Evolutionary conservation across 1,139 yeast genomes (phyloP).

Genomic region (Candida mesenterica): DNA sequence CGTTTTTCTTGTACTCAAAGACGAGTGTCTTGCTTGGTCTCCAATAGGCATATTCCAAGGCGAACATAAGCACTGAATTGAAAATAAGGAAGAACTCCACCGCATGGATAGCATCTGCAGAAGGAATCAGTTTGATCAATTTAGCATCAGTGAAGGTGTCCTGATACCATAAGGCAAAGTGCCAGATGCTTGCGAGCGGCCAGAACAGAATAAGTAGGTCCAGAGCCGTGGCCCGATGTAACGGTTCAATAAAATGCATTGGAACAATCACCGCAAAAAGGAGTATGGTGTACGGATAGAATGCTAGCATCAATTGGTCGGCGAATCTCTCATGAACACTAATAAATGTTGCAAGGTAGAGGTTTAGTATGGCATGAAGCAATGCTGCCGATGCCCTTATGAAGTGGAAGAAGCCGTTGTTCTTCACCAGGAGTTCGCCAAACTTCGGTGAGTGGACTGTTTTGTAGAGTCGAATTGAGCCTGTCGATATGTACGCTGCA

Average conservation of each 20-base stretch:
- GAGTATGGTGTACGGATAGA: conserved; percentile 16
- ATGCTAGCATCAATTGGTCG: conserved; percentile 24
- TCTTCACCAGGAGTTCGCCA: conserved; percentile 25
- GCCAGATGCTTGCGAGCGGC: conserved; percentile 32
- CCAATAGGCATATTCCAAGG: conserved; percentile 31
- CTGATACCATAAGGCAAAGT: conserved; percentile 26
- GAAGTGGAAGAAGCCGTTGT: conserved; percentile 30
- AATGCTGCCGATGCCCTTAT: conserved; percentile 28
- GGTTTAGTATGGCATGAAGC: conserved; percentile 24
- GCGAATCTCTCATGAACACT: conserved; percentile 24
- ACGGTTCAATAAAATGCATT: conserved; percentile 40
- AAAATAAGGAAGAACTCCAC: conserved; percentile 20
- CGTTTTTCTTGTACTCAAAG: conserved; percentile 15
- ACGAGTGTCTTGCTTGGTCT: conserved; percentile 27
- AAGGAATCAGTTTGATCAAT: conserved; percentile 18
- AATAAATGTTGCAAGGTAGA: conserved; percentile 18
- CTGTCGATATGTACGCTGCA: conserved; percentile 18
- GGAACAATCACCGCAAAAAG: conserved; percentile 31
- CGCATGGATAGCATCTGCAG: conserved; percentile 10
- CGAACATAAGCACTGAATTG: conserved; percentile 21
- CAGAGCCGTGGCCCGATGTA: conserved; percentile 30
- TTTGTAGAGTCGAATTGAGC: conserved; percentile 25
- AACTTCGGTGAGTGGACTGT: conserved; percentile 14
- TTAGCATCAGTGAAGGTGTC: conserved; percentile 28
- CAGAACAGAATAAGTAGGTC: conserved; percentile 41